These are phyloP conservation scores for Gracilariopsis chorda DNA, from an alignment of 23 red algal genomes.

Conservation along the genomic window DNA sequence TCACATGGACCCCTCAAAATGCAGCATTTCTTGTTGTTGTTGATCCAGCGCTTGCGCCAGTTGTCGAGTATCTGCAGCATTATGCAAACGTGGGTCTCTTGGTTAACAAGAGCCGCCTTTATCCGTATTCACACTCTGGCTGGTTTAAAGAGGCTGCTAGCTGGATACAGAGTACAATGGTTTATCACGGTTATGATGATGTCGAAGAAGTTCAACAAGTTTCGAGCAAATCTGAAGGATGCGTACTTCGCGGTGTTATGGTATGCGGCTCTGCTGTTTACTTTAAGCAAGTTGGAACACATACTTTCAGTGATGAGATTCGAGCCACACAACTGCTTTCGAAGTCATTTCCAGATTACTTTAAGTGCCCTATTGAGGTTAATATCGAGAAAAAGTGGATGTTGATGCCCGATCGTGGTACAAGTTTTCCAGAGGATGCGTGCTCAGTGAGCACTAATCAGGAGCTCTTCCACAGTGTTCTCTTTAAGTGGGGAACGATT, in stretches of 20 bases:
- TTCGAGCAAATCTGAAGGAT: background rate
- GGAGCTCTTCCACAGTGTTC: background rate
- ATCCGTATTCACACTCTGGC: slow-evolving; percentile 2
- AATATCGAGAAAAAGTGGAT: background rate
- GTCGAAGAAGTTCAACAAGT: background rate
- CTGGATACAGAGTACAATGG: background rate
- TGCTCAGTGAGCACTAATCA: background rate
- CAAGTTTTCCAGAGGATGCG: background rate
- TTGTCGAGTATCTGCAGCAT: background rate
- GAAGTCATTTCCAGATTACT: background rate
- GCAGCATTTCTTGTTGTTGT: background rate
- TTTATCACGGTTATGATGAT: background rate
- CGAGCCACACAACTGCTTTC: background rate
- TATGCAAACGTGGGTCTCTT: background rate
- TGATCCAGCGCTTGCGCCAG: background rate
- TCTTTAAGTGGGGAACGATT: background rate
- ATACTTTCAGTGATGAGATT: background rate
- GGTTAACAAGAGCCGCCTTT: background rate
- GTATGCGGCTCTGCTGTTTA: background rate
- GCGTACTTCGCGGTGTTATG: background rate
- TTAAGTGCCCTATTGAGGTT: background rate
- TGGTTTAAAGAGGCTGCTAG: background rate
- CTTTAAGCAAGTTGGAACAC: background rate
- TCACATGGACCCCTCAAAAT: background rate
- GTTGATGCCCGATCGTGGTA: background rate